Conservation (phyloP, 2,329 filamentous ascomycete species). For the Ophiostoma quercus region DNA sequence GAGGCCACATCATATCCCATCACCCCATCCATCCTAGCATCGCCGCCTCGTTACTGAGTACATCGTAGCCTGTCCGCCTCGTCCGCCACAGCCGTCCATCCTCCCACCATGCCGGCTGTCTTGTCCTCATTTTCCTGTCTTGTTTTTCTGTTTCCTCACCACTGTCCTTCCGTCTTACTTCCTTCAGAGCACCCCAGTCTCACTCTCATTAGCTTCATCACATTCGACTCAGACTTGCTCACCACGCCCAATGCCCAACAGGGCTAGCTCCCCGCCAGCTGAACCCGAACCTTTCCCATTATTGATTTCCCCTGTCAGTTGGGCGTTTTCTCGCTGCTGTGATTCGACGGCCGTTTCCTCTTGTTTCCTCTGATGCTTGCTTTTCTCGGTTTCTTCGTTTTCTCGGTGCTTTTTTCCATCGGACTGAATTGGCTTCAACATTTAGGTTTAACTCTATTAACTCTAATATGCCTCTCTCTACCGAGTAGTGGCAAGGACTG, state of each 20-base stretch:
- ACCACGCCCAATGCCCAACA: constrained; percentile 1
- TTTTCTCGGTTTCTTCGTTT: not conserved
- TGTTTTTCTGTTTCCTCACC: not conserved
- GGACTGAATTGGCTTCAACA: not conserved
- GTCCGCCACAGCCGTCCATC: not conserved
- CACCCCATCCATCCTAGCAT: not conserved
- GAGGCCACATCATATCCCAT: not conserved
- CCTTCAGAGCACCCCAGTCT: not conserved
- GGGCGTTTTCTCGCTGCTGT: constrained; percentile 3
- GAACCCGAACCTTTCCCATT: constrained; percentile 4
- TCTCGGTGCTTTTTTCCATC: not conserved
- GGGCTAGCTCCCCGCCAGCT: constrained; percentile 2
- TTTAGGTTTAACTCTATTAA: constrained; percentile 11
- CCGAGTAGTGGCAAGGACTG: not conserved
- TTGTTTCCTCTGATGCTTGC: not conserved
- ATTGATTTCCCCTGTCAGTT: not conserved
- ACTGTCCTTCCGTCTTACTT: not conserved
- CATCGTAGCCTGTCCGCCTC: not conserved
- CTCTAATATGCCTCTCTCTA: constrained; percentile 1
- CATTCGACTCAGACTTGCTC: not conserved
- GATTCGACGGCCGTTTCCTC: not conserved
- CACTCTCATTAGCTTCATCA: not conserved
- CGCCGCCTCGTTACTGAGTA: not conserved
- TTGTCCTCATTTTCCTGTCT: not conserved
- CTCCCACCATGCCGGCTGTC: not conserved